These are phyloP conservation scores for Kwoniella shivajii DNA, from an alignment of 1,284 basidiomycete genomes.

Conservation along the genomic window DNA sequence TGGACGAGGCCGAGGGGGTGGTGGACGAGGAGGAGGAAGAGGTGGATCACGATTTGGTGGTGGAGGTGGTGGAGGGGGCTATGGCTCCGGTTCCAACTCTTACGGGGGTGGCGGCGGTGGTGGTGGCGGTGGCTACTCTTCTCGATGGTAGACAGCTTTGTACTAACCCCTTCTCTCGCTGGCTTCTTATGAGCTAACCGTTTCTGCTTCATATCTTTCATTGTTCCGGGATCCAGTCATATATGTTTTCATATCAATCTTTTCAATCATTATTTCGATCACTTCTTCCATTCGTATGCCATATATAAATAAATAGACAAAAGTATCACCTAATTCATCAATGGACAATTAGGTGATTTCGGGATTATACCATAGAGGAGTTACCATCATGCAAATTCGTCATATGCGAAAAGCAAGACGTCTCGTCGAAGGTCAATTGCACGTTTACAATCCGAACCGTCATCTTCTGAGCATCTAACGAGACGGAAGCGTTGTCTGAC, in stretches of 20 bases:
- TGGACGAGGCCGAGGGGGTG: constrained; percentile 51
- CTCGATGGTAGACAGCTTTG: constrained; percentile 11
- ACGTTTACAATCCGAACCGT: not conserved
- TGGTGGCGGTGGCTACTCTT: constrained; percentile 13
- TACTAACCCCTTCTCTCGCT: not conserved
- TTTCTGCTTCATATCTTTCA: not conserved
- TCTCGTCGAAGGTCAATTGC: not conserved
- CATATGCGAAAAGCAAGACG: not conserved
- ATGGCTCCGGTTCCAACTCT: constrained; percentile 40
- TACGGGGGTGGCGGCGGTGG: constrained; percentile 31
- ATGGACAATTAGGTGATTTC: constrained; percentile 6
- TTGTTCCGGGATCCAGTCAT: not conserved
- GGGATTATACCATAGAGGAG: constrained; percentile 8
- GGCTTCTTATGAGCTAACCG: not conserved
- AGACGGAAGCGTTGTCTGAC: too few relatives aligned
- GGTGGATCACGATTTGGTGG: constrained; percentile 38
- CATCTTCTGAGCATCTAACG: too few relatives aligned
- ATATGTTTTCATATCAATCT: not conserved
- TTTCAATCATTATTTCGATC: not conserved
- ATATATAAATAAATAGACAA: not conserved
- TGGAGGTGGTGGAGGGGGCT: constrained; percentile 45
- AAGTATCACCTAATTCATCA: not conserved
- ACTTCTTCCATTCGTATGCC: too few relatives aligned
- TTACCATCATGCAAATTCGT: not conserved
- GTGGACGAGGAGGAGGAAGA: constrained; percentile 61